phyloP scores from a whole-genome alignment of 768 basidiomycete species.

The Collybiopsis confluens region DNA sequence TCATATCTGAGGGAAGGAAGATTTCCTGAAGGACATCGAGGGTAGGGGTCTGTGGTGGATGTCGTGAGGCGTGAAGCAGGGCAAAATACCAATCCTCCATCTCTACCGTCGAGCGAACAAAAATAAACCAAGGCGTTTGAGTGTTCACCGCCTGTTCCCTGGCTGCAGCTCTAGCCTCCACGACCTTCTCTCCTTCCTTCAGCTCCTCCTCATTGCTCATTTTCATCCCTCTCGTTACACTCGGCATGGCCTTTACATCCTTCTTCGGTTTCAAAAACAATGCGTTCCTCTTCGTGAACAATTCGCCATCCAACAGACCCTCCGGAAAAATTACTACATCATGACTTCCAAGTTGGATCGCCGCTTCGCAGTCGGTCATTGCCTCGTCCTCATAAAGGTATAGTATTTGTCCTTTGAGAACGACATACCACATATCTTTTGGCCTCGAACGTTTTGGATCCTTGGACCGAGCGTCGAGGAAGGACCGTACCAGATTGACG shows the following conservation, averaged over 20 bases:
- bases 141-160: conserved; percentile 47
- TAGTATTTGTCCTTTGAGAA: conserved; percentile 85
- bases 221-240: conserved; percentile 50
- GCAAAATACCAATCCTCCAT: conserved; percentile 98
- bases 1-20: conserved; percentile 79
- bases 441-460: conserved; percentile 81
- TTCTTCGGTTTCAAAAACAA: conserved; percentile 67
- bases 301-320: conserved; percentile 76
- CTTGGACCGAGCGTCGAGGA: conserved; percentile 77
- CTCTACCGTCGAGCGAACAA: conserved; percentile 79
- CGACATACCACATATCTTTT: conserved; percentile 91
- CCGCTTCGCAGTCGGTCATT: conserved; percentile 87
- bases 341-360: conserved; percentile 79
- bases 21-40: conserved; percentile 58
- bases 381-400: conserved; percentile 93
- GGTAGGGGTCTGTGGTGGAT: conserved; percentile 58
- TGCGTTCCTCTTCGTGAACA: conserved; percentile 87
- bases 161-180: conserved; percentile 23
- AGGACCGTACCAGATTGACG: conserved; percentile 74
- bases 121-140: conserved; percentile 86
- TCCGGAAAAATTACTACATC: conserved; percentile 74
- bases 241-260: conserved; percentile 37
- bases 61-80: conserved; percentile 67
- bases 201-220: conserved; percentile 30
- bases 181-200: conserved; percentile 30